phyloP scores from a whole-genome alignment of 1,284 basidiomycete genomes.

The Takashimella tepidaria region DNA sequence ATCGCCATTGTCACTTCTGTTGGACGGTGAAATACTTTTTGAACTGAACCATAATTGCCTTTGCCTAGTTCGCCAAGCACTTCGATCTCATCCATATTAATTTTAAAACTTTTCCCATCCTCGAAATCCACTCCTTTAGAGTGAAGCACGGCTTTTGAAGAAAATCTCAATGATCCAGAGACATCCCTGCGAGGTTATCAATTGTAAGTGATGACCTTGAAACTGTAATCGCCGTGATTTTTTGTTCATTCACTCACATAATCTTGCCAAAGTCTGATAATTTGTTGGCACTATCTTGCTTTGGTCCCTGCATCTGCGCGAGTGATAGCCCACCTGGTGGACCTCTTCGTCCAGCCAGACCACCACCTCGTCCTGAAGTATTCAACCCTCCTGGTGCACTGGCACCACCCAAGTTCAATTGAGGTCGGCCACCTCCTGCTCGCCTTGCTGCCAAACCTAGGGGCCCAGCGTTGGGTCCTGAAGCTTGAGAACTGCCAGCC shows the following conservation, averaged over 20 bases:
- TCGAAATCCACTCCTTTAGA: slow-evolving; percentile 91
- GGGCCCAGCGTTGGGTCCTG: slow-evolving; percentile 39
- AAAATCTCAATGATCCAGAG: slow-evolving; percentile 87
- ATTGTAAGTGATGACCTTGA: no score
- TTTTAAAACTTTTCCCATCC: slow-evolving; percentile 84
- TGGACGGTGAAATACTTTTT: slow-evolving; percentile 88
- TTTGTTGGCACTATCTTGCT: slow-evolving; percentile 10
- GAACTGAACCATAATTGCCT: slow-evolving; percentile 96
- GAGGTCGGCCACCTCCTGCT: slow-evolving; percentile 28
- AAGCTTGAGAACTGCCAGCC: slow-evolving; percentile 9
- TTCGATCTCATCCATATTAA: slow-evolving; percentile 93
- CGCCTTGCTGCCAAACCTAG: slow-evolving; percentile 43
- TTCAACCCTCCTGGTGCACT: slow-evolving; percentile 28
- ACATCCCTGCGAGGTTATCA: slow-evolving; percentile 77
- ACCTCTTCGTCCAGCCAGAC: slow-evolving; percentile 33
- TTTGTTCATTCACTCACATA: slow-evolving; percentile 76
- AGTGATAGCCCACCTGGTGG: slow-evolving; percentile 41
- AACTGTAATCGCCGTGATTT: no score
- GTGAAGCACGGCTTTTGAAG: slow-evolving; percentile 87
- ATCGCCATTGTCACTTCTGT: slow-evolving; percentile 97
- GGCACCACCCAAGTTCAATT: slow-evolving; percentile 28
- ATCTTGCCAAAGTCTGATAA: slow-evolving; percentile 93
- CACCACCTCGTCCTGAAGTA: slow-evolving; percentile 26
- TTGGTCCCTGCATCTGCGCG: slow-evolving; percentile 12
- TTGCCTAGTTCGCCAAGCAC: slow-evolving; percentile 80